phyloP scores from a whole-genome alignment of 305 asterid species.

The Stenogyne calaminthoides region DNA sequence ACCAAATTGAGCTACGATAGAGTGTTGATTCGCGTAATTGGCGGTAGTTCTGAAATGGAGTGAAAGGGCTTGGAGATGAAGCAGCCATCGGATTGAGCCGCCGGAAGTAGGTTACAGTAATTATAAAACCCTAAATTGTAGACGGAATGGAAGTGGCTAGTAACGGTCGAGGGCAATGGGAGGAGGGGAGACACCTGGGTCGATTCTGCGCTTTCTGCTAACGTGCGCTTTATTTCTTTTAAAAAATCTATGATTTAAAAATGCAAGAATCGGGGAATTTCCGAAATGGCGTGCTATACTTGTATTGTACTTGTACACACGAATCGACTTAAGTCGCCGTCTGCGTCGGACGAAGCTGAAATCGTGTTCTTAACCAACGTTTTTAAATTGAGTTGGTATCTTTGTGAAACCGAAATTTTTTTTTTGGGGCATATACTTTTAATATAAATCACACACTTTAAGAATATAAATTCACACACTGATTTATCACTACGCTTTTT shows the following conservation, averaged over 20 bases:
- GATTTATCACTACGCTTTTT: no score
- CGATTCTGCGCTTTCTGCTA: constrained; percentile 10
- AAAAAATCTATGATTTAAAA: background rate
- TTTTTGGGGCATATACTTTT: no score
- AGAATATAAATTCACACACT: no score
- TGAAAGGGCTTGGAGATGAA: constrained; percentile 34
- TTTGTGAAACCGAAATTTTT: no score
- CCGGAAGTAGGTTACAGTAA: background rate
- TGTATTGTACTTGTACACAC: no score
- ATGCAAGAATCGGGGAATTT: no score
- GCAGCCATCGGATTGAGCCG: constrained; percentile 49
- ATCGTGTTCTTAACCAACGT: no score
- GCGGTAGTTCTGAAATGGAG: constrained; percentile 34
- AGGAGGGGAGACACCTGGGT: constrained; percentile 27
- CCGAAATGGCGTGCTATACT: no score
- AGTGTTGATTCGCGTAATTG: constrained; percentile 7
- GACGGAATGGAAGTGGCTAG: background rate
- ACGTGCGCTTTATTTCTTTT: background rate
- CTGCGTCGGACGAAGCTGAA: no score
- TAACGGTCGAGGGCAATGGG: constrained; percentile 9
- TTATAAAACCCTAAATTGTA: constrained; percentile 24
- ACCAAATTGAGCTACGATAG: constrained; percentile 30
- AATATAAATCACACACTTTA: no score
- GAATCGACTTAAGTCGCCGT: no score
- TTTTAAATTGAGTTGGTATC: no score